phyloP scores from a whole-genome alignment of 2,329 filamentous ascomycete species.

The Aspergillus japonicus region DNA sequence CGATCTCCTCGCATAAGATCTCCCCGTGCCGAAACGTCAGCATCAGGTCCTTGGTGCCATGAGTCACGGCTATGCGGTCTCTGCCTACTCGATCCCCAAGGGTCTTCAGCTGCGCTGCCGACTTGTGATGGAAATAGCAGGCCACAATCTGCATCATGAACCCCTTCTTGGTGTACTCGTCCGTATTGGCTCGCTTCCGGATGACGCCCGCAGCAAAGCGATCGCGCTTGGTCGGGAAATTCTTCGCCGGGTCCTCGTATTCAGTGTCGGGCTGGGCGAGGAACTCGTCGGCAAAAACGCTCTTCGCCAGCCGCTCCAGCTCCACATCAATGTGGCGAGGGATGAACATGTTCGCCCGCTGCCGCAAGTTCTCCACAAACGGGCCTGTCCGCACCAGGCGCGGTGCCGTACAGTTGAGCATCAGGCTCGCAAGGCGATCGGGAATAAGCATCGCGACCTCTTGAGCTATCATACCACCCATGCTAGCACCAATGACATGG shows the following conservation, averaged over 20 bases:
- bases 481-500: conserved; percentile 74
- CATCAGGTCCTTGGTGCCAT: conserved; percentile 77
- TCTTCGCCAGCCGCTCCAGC: conserved; percentile 62
- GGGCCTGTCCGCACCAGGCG: conserved; percentile 57
- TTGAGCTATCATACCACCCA: conserved; percentile 91
- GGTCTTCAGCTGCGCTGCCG: conserved; percentile 60
- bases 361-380: conserved; percentile 63
- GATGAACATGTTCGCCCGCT: conserved; percentile 58
- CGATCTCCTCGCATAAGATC: conserved; percentile 66
- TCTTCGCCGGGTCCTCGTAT: conserved; percentile 35
- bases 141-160: conserved; percentile 77
- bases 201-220: conserved; percentile 79
- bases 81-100: conserved; percentile 69
- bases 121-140: conserved; percentile 77
- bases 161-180: conserved; percentile 62
- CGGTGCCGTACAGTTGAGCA: conserved; percentile 62
- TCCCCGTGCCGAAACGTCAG: conserved; percentile 69
- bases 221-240: conserved; percentile 74
- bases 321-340: conserved; percentile 69
- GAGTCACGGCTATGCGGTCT: conserved; percentile 72
- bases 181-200: conserved; percentile 63
- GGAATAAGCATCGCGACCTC: conserved; percentile 57
- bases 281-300: conserved; percentile 66
- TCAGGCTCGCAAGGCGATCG: conserved; percentile 55
- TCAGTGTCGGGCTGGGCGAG: conserved; percentile 61